Evolutionary conservation across 1,139 yeast species (phyloP), one percentile per base, ranked within the genome.

Genomic region (Yamadazyma conglobata): DNA sequence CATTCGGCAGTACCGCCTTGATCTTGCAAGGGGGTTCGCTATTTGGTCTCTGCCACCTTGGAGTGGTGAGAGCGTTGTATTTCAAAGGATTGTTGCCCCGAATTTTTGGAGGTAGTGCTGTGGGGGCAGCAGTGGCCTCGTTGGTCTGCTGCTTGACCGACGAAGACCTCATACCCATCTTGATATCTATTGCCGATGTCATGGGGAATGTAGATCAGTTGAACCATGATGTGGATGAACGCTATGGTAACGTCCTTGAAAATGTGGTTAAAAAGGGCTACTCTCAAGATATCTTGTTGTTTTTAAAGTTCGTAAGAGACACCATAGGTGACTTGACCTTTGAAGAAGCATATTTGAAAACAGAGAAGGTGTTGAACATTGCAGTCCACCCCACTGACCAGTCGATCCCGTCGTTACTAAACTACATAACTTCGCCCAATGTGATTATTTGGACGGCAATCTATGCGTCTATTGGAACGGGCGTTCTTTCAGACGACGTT

Each of bases 361-460:
- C 96, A 0, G 87, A 88, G 25, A 77, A 87, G 44, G 79, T 88
- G 1, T 64, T 91, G 31, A 91, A 89, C 52, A 82, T 91, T 29
- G 86, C 93, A 2, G 93, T 91, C 3, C 94, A 94, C 33, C 88
- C 96, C 3, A 80, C 94, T 0, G 79, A 77, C 42, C 73, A 67
- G 31, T 70, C 74, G 7, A 59, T 87, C 13, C 95, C 96, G 0
- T 73, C 88, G 7, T 63, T 91, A 35, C 64, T 91, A 21, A 91
- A 91, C 52, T 89, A 91, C 50, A 77, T 91, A 25, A 89, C 98
- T 0, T 87, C 97, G 0, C 98, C 98, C 1, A 88, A 91, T 55
- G 95, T 89, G 7, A 72, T 91, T 6, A 83, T 91, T 10, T 78
- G 95, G 79, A 84, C 96, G 3, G 97, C 88, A 0, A 74, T 82